These are phyloP conservation scores for Hypomontagnella monticulosa DNA, from an alignment of 495 filamentous ascomycete genomes.

Conservation along the genomic window DNA sequence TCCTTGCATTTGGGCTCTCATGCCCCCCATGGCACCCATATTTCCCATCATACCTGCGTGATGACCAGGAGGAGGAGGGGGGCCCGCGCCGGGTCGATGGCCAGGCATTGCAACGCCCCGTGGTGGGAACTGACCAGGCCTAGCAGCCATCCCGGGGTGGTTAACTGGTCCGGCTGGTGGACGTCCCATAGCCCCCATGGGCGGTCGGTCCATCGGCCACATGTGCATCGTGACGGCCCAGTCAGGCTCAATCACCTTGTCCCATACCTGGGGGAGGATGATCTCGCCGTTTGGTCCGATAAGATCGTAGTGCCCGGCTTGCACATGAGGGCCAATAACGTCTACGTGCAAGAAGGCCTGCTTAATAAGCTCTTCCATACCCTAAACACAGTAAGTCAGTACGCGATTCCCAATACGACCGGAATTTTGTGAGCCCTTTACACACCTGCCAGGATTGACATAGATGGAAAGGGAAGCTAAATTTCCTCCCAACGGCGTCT, in stretches of 20 bases:
- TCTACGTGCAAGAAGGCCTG: slow-evolving; percentile 90
- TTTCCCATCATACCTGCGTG: slow-evolving; percentile 2
- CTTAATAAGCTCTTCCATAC: slow-evolving; percentile 86
- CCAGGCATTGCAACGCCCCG: background rate
- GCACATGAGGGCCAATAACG: slow-evolving; percentile 81
- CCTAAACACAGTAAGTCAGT: slow-evolving; percentile 56
- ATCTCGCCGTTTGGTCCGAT: slow-evolving; percentile 86
- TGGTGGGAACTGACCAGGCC: slow-evolving; percentile 8
- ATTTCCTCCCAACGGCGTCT: slow-evolving; percentile 86
- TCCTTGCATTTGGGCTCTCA: background rate
- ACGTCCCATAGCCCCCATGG: slow-evolving; percentile 20
- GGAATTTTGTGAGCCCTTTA: slow-evolving; percentile 13
- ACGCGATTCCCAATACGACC: slow-evolving; percentile 5
- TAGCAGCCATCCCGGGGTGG: slow-evolving; percentile 1
- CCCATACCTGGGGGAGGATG: slow-evolving; percentile 88
- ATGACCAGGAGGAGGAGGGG: slow-evolving; percentile 26
- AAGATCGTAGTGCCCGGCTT: slow-evolving; percentile 85
- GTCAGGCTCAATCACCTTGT: slow-evolving; percentile 83
- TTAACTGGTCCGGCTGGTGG: slow-evolving; percentile 5
- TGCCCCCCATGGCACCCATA: slow-evolving; percentile 19
- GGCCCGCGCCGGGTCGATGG: slow-evolving; percentile 6
- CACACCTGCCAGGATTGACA: slow-evolving; percentile 84
- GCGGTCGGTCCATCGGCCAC: slow-evolving; percentile 78
- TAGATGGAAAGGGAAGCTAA: slow-evolving; percentile 82
- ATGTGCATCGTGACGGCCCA: slow-evolving; percentile 96